Conservation (phyloP, 805 yeast species). For the Metschnikowia kunwiensis region DNA sequence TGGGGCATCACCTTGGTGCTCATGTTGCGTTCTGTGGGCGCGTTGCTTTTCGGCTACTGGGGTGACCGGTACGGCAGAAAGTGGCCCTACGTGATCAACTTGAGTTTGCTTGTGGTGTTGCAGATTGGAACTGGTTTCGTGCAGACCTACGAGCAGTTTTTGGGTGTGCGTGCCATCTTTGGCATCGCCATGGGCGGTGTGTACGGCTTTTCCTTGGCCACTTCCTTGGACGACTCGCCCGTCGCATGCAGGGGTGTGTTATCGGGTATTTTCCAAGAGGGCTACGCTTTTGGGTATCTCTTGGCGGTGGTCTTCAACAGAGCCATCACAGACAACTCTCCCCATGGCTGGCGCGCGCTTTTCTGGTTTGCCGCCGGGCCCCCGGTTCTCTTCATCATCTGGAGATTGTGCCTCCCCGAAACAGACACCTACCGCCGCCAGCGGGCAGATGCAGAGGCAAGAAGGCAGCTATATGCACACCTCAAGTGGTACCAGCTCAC, state of each 20-base stretch:
- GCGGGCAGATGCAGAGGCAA: conserved; percentile 14
- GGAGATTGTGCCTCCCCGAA: conserved; percentile 59
- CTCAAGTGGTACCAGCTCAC: conserved; percentile 16
- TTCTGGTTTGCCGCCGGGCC: conserved; percentile 73
- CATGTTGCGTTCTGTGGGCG: conserved; percentile 68
- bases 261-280: conserved; percentile 74
- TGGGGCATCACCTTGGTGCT: conserved; percentile 72
- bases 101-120: conserved; percentile 45
- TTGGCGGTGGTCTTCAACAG: conserved; percentile 64
- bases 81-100: conserved; percentile 51
- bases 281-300: conserved; percentile 72
- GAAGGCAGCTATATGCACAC: conserved; percentile 11
- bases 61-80: conserved; percentile 64
- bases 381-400: conserved; percentile 53
- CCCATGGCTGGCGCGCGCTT: conserved; percentile 60
- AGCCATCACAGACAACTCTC: conserved; percentile 47
- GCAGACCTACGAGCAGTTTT: conserved; percentile 51
- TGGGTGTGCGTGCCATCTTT: conserved; percentile 61
- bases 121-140: conserved; percentile 67
- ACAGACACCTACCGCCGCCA: conserved; percentile 48
- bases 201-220: conserved; percentile 62
- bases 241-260: conserved; percentile 54
- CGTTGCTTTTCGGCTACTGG: conserved; percentile 54
- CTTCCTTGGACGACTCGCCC: conserved; percentile 67
- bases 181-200: conserved; percentile 73